Conservation (phyloP, 2,329 filamentous ascomycete species). For the Fusarium fujikuroi region DNA sequence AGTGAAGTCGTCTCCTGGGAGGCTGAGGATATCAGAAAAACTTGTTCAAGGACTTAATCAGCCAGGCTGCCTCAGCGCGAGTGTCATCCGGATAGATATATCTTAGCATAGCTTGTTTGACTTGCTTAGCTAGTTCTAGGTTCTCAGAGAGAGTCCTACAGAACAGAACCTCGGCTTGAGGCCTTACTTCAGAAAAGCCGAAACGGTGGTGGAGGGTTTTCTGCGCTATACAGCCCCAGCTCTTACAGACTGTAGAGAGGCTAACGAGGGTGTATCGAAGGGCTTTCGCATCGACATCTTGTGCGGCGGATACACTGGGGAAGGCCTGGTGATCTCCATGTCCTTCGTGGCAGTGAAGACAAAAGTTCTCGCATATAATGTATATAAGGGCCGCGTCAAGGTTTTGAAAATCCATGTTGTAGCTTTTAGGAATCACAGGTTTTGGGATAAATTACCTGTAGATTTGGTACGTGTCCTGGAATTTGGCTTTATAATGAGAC, state of each 20-base stretch:
- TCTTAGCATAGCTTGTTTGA: background rate
- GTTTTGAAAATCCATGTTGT: background rate
- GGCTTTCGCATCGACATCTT: background rate
- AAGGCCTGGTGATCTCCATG: background rate
- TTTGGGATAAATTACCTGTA: background rate
- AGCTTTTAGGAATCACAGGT: fast-evolving
- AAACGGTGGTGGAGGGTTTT: constrained; percentile 10
- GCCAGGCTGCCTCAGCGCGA: background rate
- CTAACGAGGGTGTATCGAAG: background rate
- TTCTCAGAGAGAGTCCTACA: background rate
- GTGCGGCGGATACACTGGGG: too few relatives aligned
- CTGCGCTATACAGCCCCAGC: constrained; percentile 7
- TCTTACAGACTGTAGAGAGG: background rate
- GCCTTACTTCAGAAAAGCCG: background rate
- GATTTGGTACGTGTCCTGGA: background rate
- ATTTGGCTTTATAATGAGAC: background rate
- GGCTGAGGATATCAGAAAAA: fast-evolving
- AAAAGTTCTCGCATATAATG: background rate
- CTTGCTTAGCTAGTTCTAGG: background rate
- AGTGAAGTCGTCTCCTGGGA: too few relatives aligned
- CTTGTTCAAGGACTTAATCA: fast-evolving
- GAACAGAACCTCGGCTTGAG: background rate
- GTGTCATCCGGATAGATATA: background rate
- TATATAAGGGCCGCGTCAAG: background rate
- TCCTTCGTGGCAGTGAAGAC: background rate